Conservation (phyloP, 2,329 filamentous ascomycete genomes). For the Knoxdaviesia capensis region DNA sequence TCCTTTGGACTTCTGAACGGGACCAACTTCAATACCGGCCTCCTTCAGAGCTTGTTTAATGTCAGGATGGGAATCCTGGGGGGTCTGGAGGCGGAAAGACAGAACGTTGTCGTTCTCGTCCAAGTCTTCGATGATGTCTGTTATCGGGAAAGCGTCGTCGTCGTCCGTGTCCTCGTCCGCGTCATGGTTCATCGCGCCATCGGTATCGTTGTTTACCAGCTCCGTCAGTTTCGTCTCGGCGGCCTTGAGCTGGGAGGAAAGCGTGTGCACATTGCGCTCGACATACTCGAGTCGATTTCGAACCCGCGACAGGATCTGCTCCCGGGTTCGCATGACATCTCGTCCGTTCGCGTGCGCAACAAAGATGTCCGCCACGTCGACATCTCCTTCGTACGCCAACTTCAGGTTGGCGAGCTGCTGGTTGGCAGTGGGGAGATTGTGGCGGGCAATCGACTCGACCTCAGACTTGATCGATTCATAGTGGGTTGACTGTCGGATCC, state of each 20-base stretch:
- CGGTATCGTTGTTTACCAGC: neutral
- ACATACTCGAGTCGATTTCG: conserved; percentile 71
- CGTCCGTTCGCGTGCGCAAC: conserved; percentile 9
- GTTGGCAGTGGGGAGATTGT: too few species aligned
- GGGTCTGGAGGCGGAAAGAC: conserved; percentile 42
- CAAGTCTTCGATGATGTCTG: conserved; percentile 79
- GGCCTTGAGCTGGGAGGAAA: conserved; percentile 51
- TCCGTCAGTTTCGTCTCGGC: conserved; percentile 39
- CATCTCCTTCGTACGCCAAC: too few species aligned
- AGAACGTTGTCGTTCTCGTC: conserved; percentile 81
- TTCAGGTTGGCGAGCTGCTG: too few species aligned
- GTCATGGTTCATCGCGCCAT: conserved; percentile 5
- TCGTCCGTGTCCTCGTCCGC: conserved; percentile 34
- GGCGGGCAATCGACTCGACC: too few species aligned
- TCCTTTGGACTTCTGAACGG: too few species aligned
- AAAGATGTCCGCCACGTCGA: too few species aligned
- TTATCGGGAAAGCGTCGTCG: conserved; percentile 44
- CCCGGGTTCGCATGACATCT: conserved; percentile 25
- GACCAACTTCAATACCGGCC: conserved; percentile 36
- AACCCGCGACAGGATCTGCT: conserved; percentile 27
- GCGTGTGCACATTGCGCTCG: conserved; percentile 52
- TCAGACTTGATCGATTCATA: too few species aligned
- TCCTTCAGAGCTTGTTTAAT: conserved; percentile 56
- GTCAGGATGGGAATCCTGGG: conserved; percentile 45
- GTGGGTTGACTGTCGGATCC: too few species aligned